Percentiles rank a stretch among this genome's conserved stretches.
Evolutionary conservation across 768 basidiomycete genomes (phyloP).

Genomic region (Tylopilus rubrobrunneus): DNA sequence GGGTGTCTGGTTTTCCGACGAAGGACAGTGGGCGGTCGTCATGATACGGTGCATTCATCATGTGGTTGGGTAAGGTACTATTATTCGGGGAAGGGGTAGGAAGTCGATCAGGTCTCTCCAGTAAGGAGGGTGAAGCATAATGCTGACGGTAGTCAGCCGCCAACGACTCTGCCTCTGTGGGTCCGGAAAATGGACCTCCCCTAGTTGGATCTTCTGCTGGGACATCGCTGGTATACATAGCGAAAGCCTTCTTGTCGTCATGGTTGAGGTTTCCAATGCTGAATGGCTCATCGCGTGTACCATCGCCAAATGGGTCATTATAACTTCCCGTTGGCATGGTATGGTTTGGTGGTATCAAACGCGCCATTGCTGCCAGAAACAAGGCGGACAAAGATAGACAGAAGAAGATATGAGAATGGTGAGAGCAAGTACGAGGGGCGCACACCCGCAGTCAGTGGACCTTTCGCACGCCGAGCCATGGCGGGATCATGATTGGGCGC

Average conservation of each 20-base stretch:
- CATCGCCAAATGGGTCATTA: conserved; percentile 27
- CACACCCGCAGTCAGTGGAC: background rate
- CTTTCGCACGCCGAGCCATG: conserved; percentile 19
- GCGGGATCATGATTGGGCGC: background rate
- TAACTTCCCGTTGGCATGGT: conserved; percentile 8
- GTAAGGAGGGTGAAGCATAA: conserved; percentile 12
- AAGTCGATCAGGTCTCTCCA: conserved; percentile 10
- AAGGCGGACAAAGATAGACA: conserved; percentile 12
- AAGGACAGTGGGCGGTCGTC: conserved; percentile 22
- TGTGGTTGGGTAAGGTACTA: background rate
- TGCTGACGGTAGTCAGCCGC: conserved; percentile 27
- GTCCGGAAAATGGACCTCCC: conserved; percentile 3
- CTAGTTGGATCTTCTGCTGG: conserved; percentile 9
- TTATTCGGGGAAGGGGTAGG: conserved; percentile 16
- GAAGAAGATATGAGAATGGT: background rate
- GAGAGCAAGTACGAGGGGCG: background rate
- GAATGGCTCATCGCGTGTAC: conserved; percentile 22
- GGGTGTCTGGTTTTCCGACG: conserved; percentile 24
- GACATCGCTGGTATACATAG: conserved; percentile 21
- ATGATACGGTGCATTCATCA: conserved; percentile 16
- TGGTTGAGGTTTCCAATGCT: conserved; percentile 5
- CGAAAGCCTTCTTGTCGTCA: conserved; percentile 20
- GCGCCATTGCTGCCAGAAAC: conserved; percentile 27
- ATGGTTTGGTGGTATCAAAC: conserved; percentile 7
- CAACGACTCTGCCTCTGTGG: conserved; percentile 22